phyloP scores from a whole-genome alignment of 2,329 filamentous ascomycete genomes.

The Penicillium sp. region DNA sequence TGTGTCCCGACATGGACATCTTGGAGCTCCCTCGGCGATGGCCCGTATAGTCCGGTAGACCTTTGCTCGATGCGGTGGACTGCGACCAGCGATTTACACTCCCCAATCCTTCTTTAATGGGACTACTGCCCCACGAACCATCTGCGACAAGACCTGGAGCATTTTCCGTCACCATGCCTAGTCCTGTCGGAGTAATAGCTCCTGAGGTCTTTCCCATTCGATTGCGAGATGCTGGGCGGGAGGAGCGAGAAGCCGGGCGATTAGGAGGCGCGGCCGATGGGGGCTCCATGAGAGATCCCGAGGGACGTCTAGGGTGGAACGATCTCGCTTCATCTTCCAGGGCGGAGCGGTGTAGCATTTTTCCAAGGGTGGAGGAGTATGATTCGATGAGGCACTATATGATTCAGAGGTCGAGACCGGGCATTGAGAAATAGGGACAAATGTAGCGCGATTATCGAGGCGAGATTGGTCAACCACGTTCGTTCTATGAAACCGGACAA shows the following conservation, averaged over 20 bases:
- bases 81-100: conserved; percentile 62
- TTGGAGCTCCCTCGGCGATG: conserved; percentile 27
- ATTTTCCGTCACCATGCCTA: conserved; percentile 20
- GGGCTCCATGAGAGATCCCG: conserved; percentile 15
- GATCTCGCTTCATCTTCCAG: conserved; percentile 23
- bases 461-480: neutral
- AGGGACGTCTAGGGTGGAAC: conserved; percentile 22
- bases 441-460: neutral
- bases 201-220: conserved; percentile 17
- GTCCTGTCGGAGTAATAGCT: conserved; percentile 16
- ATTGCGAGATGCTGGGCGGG: conserved; percentile 20
- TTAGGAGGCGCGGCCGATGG: conserved; percentile 13
- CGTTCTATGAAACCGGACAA: neutral
- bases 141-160: conserved; percentile 11
- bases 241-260: conserved; percentile 22
- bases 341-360: conserved; percentile 27
- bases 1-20: conserved; percentile 23
- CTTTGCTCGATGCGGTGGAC: conserved; percentile 53
- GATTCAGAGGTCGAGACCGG: neutral
- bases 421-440: neutral
- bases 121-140: conserved; percentile 14
- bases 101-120: conserved; percentile 47
- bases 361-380: neutral
- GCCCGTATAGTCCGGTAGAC: conserved; percentile 23
- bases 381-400: neutral